Base-by-base conservation (phyloP, 2,329 filamentous ascomycete species). In the Trichophyton verrucosum region DNA sequence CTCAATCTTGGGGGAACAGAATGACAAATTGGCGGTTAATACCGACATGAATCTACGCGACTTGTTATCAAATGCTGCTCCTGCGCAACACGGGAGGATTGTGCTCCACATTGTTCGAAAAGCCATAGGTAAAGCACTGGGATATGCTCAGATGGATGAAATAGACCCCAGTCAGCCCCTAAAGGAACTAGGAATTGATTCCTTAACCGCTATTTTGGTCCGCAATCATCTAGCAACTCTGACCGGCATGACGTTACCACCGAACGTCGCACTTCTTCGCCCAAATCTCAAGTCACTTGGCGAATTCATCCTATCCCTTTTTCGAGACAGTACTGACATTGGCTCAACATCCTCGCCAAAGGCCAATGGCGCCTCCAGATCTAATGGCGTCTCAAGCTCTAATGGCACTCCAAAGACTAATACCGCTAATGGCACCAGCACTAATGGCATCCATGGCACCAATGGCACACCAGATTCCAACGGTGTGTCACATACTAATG, bases 211-310 rank as follows among this genome's bases (percentile, higher is more conserved):
- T 33, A 27, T 57, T 9, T 38, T 57, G 24, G 20, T 57, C n/a
- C 53, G 53, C 24, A 57, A 57, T n/a, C 53, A 57, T 27, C 53
- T 57, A 11, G 36, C 53, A 15, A 57, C 53, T 17, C 13, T 57
- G 53, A 57, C 53, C 3, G 53, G 53, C 17, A 57, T 57, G 36
- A 13, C 24, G 4, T 27, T 57, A 57, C 53, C 53, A 57, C 53
- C 53, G 3, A 57, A 57, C 20, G 38, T 57, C 4, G 53, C 36
- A 3, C 22, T 57, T 40, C 53, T 57, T 57, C 53, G 27, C 15
- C 53, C 53, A 22, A 20, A 57, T 30, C 30, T 57, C 3, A 30
- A n/a, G 13, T 33, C 53, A 20, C 53, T 57, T 11, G 11, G 53
- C 24, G 27, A 57, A n/a, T 40, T 57, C 13, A 24, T 57, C 6